These are phyloP conservation scores for Haplosporangium sp. DNA, from an alignment of 371 early-diverging fungal species.

Conservation along the genomic window DNA sequence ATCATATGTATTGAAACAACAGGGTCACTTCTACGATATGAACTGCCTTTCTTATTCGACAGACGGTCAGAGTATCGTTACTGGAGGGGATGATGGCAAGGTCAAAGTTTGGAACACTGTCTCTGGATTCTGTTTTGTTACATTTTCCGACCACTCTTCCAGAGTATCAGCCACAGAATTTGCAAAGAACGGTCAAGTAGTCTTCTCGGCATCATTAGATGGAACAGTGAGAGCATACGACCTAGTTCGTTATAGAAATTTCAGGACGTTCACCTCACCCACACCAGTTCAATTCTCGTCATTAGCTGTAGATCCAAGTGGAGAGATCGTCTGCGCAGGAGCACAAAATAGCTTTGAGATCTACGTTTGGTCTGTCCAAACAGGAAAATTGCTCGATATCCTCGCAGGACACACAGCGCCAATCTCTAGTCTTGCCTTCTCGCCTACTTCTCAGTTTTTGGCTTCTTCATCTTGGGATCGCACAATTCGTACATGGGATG, in stretches of 20 bases:
- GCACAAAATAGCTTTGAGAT: slow-evolving; percentile 96
- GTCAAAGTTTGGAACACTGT: slow-evolving; percentile 97
- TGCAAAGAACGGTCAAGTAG: slow-evolving; percentile 90
- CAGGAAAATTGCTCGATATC: slow-evolving; percentile 95
- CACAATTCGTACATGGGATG: slow-evolving; percentile 94
- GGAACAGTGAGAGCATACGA: slow-evolving; percentile 99
- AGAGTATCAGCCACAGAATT: slow-evolving; percentile 89
- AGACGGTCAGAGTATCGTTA: slow-evolving; percentile 95
- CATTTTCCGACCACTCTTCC: slow-evolving; percentile 93
- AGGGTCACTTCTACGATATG: slow-evolving; percentile 97
- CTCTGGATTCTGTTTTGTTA: slow-evolving; percentile 97
- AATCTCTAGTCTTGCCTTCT: slow-evolving; percentile 87
- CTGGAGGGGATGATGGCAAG: slow-evolving; percentile 97
- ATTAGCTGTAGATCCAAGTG: slow-evolving; percentile 94
- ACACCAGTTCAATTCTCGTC: slow-evolving; percentile 95
- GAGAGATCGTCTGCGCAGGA: slow-evolving; percentile 97
- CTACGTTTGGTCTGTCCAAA: slow-evolving; percentile 97
- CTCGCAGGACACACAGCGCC: slow-evolving; percentile 96
- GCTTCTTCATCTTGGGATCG: slow-evolving; percentile 96
- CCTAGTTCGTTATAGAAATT: slow-evolving; percentile 96
- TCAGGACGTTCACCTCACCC: slow-evolving; percentile 96
- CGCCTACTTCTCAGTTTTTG: slow-evolving; percentile 79
- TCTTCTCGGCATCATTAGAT: slow-evolving; percentile 95
- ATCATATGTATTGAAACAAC: slow-evolving; percentile 97
- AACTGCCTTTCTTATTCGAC: slow-evolving; percentile 88